These are phyloP conservation scores for Penicillium subrubescens DNA, from an alignment of 495 filamentous ascomycete species.

Conservation along the genomic window DNA sequence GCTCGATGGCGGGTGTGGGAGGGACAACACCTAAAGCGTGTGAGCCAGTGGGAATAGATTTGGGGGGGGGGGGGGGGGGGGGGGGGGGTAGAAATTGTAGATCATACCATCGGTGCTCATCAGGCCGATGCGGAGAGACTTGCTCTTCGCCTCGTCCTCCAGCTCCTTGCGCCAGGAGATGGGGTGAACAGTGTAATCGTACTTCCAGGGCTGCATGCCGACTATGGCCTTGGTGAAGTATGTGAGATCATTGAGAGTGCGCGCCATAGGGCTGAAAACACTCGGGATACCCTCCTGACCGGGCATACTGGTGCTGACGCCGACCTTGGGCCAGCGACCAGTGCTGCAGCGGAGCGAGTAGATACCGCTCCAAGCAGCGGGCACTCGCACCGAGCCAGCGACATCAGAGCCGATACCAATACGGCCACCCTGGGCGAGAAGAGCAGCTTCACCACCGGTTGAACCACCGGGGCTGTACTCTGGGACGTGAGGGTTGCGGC, in stretches of 20 bases:
- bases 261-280: conserved; percentile 92
- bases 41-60: not conserved
- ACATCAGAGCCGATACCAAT: conserved; percentile 96
- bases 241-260: conserved; percentile 79
- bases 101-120: conserved; percentile 71
- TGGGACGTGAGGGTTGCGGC: conserved; percentile 78
- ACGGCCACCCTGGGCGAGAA: conserved; percentile 83
- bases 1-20: conserved; percentile 79
- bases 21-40: conserved; percentile 66
- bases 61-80: fast-evolving
- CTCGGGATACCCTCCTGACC: conserved; percentile 91
- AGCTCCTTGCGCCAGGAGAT: conserved; percentile 72
- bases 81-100: not conserved
- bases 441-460: conserved; percentile 84
- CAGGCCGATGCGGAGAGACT: conserved; percentile 72
- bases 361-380: conserved; percentile 89
- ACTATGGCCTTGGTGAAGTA: conserved; percentile 84
- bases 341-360: conserved; percentile 91
- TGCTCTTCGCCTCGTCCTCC: conserved; percentile 58
- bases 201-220: conserved; percentile 87
- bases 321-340: conserved; percentile 90
- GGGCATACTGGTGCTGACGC: conserved; percentile 85
- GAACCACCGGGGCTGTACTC: conserved; percentile 90
- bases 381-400: conserved; percentile 85
- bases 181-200: conserved; percentile 85